phyloP scores from a whole-genome alignment of 768 basidiomycete genomes.

The Nidularia sp. region DNA sequence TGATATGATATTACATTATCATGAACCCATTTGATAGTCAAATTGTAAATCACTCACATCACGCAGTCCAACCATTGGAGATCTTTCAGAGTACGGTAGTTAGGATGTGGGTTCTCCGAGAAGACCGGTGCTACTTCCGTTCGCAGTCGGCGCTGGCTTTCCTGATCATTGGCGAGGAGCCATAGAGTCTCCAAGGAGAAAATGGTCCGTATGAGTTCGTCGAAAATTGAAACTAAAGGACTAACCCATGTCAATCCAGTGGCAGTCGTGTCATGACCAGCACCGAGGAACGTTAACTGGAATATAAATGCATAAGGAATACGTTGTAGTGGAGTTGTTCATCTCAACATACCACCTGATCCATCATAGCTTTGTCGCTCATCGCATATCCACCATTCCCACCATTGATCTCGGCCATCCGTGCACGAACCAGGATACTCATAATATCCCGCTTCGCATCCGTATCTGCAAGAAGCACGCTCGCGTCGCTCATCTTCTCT shows the following conservation, averaged over 20 bases:
- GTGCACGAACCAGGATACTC: slow-evolving; percentile 42
- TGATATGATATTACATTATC: slow-evolving; percentile 4
- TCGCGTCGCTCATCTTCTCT: slow-evolving; percentile 33
- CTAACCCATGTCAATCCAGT: slow-evolving; percentile 38
- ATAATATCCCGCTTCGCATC: slow-evolving; percentile 47
- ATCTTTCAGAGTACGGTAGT: slow-evolving; percentile 35
- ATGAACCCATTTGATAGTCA: background rate
- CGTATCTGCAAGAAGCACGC: slow-evolving; percentile 25
- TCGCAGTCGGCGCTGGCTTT: slow-evolving; percentile 38
- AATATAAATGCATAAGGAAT: background rate
- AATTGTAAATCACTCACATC: slow-evolving; percentile 18
- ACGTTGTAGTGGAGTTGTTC: background rate
- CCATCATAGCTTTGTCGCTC: slow-evolving; percentile 46
- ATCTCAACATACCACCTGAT: slow-evolving; percentile 38
- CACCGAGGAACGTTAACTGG: slow-evolving; percentile 38
- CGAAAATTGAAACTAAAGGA: background rate
- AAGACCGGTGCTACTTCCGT: slow-evolving; percentile 37
- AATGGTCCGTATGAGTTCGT: slow-evolving; percentile 1
- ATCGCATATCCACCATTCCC: slow-evolving; percentile 31
- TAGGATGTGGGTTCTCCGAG: slow-evolving; percentile 25
- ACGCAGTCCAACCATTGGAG: slow-evolving; percentile 36
- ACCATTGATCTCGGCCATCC: slow-evolving; percentile 29
- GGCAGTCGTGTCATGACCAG: slow-evolving; percentile 34
- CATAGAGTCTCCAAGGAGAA: slow-evolving; percentile 29
- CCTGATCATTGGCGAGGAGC: slow-evolving; percentile 39